These are phyloP conservation scores for Venturia carpophila DNA, from an alignment of 2,329 filamentous ascomycete species.

Conservation along the genomic window DNA sequence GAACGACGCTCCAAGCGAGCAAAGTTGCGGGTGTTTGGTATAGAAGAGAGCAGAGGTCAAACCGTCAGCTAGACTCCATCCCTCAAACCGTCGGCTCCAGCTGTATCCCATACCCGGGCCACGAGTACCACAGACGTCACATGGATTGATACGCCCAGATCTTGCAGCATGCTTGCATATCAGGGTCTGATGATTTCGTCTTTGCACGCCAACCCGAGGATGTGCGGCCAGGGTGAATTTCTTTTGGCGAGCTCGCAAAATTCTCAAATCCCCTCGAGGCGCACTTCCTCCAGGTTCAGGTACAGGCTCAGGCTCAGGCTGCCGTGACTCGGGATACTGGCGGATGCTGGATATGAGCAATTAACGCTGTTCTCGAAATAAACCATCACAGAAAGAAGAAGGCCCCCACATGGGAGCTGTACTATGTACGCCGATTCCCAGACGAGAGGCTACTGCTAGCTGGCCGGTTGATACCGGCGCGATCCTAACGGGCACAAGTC, in stretches of 20 bases:
- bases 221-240: conserved; percentile 2
- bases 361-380: conserved; percentile 9
- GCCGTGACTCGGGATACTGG: neutral
- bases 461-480: conserved; percentile 1
- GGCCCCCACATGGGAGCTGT: neutral
- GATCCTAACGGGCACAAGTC: conserved; percentile 8
- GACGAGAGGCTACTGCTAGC: neutral
- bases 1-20: neutral
- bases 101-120: neutral
- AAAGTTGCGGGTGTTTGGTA: too few species aligned
- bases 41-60: too few species aligned
- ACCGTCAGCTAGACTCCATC: too few species aligned
- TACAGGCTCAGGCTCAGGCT: neutral
- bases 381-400: neutral
- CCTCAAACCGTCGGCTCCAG: neutral
- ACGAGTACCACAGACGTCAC: neutral
- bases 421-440: neutral
- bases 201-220: conserved; percentile 4
- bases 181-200: conserved; percentile 8
- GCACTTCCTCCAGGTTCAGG: neutral
- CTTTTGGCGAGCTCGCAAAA: conserved; percentile 10
- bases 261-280: neutral
- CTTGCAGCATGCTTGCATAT: neutral
- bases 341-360: conserved; percentile 6
- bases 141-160: neutral